These are phyloP conservation scores for Hypomontagnella monticulosa DNA, from an alignment of 495 filamentous ascomycete genomes.

Conservation along the genomic window DNA sequence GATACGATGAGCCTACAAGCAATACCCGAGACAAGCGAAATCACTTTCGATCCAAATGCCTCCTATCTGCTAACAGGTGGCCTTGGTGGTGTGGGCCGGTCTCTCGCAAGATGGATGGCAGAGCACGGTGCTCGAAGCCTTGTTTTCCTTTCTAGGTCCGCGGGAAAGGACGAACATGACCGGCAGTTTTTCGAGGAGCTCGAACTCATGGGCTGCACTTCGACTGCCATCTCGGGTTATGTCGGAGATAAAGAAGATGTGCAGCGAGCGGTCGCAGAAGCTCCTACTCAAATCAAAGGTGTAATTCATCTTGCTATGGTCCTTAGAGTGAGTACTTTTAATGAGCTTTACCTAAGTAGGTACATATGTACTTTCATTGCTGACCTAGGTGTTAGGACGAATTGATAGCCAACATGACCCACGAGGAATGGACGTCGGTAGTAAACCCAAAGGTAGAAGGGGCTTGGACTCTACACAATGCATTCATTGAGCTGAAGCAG, in stretches of 20 bases:
- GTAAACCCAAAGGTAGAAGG: conserved; percentile 55
- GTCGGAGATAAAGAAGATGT: background rate
- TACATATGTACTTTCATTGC: no score
- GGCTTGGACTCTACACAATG: conserved; percentile 43
- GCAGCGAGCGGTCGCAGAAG: background rate
- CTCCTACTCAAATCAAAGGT: conserved; percentile 36
- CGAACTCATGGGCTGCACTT: background rate
- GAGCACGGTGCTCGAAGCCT: conserved; percentile 44
- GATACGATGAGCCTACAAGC: background rate
- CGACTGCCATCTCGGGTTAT: background rate
- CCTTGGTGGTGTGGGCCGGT: conserved; percentile 62
- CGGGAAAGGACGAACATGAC: background rate
- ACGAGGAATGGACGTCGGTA: conserved; percentile 44
- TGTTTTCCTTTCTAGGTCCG: conserved; percentile 2
- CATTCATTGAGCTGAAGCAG: conserved; percentile 22
- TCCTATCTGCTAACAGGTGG: conserved; percentile 61
- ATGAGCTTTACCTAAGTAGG: no score
- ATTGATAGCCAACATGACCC: conserved; percentile 44
- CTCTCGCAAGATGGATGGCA: conserved; percentile 58
- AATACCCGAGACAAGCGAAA: background rate
- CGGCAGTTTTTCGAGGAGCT: background rate
- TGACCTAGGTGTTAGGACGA: no score
- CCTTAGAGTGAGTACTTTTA: no score
- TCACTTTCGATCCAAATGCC: background rate
- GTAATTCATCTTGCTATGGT: conserved; percentile 49